These are phyloP conservation scores for Wallacemonas sp. DNA, from an alignment of 208 protist genomes.

Conservation along the genomic window DNA sequence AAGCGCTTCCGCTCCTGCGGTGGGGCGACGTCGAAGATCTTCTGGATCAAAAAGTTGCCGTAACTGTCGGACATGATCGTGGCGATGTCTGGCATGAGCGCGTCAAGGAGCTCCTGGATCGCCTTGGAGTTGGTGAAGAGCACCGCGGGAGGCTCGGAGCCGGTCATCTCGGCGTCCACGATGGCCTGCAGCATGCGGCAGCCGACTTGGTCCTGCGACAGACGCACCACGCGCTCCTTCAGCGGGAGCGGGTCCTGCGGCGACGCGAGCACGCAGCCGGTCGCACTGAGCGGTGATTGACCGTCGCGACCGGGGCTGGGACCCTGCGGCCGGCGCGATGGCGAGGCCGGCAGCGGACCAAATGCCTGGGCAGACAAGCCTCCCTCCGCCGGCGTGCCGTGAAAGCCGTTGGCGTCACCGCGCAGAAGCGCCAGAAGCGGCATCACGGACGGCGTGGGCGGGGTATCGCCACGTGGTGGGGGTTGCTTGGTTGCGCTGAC, in stretches of 20 bases:
- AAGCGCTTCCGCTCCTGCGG: constrained; percentile 42
- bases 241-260: constrained; percentile 12
- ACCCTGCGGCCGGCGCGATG: constrained; percentile 16
- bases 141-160: constrained; percentile 19
- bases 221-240: constrained; percentile 21
- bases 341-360: constrained; percentile 4
- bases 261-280: too few species aligned
- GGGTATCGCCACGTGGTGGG: neutral
- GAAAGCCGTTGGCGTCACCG: neutral
- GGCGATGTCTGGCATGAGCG: constrained; percentile 45
- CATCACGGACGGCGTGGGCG: constrained; percentile 5
- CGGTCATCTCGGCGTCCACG: constrained; percentile 35
- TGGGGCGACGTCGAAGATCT: constrained; percentile 77
- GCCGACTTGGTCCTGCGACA: constrained; percentile 61
- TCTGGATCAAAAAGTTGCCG: constrained; percentile 97
- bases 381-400: too few species aligned
- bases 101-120: constrained; percentile 45
- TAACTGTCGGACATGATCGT: constrained; percentile 96
- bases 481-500: neutral
- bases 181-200: constrained; percentile 70
- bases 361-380: too few species aligned
- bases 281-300: too few species aligned
- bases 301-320: too few species aligned
- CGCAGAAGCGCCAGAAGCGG: constrained; percentile 9
- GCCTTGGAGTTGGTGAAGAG: constrained; percentile 32